A percentile compares a stretch with the other conserved stretches of the same genome.
Evolutionary conservation across 768 basidiomycete genomes (phyloP).

Genomic region (Mycena polygramma): DNA sequence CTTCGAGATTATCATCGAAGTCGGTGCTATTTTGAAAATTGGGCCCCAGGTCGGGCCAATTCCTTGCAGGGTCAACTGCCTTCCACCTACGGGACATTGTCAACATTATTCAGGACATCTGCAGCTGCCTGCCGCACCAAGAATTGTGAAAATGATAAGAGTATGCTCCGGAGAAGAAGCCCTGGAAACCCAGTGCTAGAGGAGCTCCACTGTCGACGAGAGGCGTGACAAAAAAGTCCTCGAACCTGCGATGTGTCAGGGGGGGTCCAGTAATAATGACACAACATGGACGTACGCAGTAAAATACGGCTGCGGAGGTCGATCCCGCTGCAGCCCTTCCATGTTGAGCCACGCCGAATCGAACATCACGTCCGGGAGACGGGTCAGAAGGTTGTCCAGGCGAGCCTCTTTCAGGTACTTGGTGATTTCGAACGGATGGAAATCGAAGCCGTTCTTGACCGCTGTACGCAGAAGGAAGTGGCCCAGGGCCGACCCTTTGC

Average conservation of each 20-base stretch:
- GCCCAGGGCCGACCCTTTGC: constrained; percentile 92
- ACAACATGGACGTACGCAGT: constrained; percentile 68
- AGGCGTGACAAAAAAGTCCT: constrained; percentile 90
- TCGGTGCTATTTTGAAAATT: constrained; percentile 27
- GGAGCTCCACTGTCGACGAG: constrained; percentile 81
- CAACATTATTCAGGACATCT: constrained; percentile 9
- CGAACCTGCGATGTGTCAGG: constrained; percentile 68
- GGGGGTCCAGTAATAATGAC: constrained; percentile 4
- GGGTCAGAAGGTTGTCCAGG: constrained; percentile 83
- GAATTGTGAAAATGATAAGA: constrained; percentile 98
- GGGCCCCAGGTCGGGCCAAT: constrained; percentile 93
- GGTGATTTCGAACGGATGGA: constrained; percentile 96
- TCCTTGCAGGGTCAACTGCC: constrained; percentile 91
- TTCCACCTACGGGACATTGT: constrained; percentile 79
- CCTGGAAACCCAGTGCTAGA: constrained; percentile 89
- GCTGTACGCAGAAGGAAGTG: constrained; percentile 96
- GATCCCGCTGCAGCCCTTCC: constrained; percentile 90
- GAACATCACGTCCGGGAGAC: constrained; percentile 96
- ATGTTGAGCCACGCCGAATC: constrained; percentile 98
- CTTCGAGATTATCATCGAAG: constrained; percentile 61
- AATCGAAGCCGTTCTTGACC: constrained; percentile 92
- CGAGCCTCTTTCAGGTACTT: constrained; percentile 92
- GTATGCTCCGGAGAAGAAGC: constrained; percentile 96
- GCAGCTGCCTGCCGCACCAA: constrained; percentile 62
- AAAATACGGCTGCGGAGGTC: constrained; percentile 97